These are phyloP conservation scores for Diophrys sp. DNA, from an alignment of 73 alveolate genomes.

Conservation along the genomic window DNA sequence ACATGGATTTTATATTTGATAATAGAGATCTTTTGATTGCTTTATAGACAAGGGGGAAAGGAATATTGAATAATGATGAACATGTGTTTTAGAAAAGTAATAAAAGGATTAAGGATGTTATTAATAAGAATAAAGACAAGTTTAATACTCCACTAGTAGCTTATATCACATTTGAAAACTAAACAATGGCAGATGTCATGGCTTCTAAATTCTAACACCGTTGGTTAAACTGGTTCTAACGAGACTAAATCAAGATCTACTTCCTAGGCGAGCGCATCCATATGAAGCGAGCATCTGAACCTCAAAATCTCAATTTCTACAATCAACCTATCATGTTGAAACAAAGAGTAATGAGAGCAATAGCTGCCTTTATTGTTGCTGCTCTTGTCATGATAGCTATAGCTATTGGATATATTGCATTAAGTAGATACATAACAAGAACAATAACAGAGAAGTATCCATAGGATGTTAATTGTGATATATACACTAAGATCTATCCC, in stretches of 20 bases:
- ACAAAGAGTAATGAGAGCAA: not conserved
- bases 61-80: not conserved
- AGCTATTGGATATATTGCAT: not conserved
- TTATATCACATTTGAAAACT: not conserved
- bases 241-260: not conserved
- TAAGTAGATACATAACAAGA: not conserved
- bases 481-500: not conserved
- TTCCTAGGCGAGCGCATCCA: not conserved
- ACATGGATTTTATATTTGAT: not conserved
- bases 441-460: not conserved
- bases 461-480: not conserved
- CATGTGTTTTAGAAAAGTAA: not conserved
- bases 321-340: not conserved
- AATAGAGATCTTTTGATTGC: not conserved
- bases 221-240: not conserved
- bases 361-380: not conserved
- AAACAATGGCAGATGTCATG: not conserved
- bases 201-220: not conserved
- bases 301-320: slow-evolving; percentile 44
- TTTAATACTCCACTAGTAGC: not conserved
- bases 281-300: slow-evolving; percentile 34
- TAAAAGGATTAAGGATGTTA: too few species aligned
- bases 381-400: not conserved
- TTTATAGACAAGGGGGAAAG: not conserved
- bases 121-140: not conserved